A percentile compares a stretch with the other conserved stretches of the same genome.
phyloP scores from a whole-genome alignment of 352 stramenopile genomes.

The Globisporangium canariense region DNA sequence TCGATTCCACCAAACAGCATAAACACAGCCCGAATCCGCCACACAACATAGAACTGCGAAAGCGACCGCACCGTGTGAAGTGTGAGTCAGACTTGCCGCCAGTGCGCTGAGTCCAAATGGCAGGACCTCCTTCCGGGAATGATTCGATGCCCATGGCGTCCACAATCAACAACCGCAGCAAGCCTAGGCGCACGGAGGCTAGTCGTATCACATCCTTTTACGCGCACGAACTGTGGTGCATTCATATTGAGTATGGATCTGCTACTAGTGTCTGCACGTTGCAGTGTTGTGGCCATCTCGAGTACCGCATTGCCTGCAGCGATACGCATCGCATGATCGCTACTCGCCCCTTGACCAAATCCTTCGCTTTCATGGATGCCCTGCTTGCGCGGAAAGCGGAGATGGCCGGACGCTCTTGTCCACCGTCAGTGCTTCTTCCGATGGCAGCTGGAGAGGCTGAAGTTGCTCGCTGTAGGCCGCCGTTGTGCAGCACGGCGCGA shows the following conservation, averaged over 20 bases:
- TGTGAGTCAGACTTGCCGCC: not conserved
- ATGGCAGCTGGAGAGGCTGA: not conserved
- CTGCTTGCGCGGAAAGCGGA: not conserved
- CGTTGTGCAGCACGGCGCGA: not conserved
- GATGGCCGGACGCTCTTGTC: not conserved
- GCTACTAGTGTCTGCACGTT: not conserved
- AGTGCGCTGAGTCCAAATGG: constrained; percentile 5
- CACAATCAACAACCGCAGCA: not conserved
- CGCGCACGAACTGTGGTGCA: too few relatives aligned
- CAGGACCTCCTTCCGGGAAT: constrained; percentile 2
- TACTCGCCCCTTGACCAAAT: not conserved
- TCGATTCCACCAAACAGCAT: too few relatives aligned
- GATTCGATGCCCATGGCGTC: not conserved
- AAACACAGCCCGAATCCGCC: not conserved
- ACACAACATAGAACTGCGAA: constrained; percentile 5
- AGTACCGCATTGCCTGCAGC: not conserved
- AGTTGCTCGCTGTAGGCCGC: not conserved
- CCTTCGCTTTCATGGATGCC: not conserved
- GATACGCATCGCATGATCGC: not conserved
- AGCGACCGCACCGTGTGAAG: constrained; percentile 6
- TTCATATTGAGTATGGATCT: too few relatives aligned
- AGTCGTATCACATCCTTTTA: too few relatives aligned
- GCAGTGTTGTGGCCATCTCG: not conserved
- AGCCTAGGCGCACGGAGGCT: too few relatives aligned
- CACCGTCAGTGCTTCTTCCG: not conserved